Conservation (phyloP, 148 eudicot species). For the Amaranthus hypochondriacus region DNA sequence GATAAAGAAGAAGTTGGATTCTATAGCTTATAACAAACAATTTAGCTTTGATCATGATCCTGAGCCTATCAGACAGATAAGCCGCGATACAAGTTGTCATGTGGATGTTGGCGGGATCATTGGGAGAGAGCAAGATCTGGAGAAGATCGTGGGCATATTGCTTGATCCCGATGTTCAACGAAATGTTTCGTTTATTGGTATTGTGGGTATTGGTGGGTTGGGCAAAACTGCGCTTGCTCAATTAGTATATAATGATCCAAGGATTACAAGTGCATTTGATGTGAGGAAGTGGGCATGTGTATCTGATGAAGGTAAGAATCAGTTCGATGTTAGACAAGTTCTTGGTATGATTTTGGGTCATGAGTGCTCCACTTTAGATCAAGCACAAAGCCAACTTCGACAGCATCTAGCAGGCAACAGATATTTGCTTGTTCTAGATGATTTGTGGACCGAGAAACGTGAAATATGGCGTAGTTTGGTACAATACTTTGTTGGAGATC, state of each 20-base stretch:
- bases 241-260: not conserved
- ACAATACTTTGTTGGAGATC: not conserved
- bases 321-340: not conserved
- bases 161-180: not conserved
- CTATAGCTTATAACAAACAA: not conserved
- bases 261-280: not conserved
- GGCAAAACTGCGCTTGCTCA: constrained; percentile 7
- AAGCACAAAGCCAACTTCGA: constrained; percentile 3
- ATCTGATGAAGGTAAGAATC: constrained; percentile 5
- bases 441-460: constrained; percentile 3
- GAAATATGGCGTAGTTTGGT: not conserved
- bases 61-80: not conserved
- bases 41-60: not conserved
- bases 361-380: not conserved
- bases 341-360: constrained; percentile 5
- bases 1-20: not conserved
- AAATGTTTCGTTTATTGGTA: not conserved
- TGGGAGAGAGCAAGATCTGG: constrained; percentile 2
- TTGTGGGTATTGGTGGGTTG: constrained; percentile 2
- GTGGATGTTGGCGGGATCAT: not conserved
- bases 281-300: constrained; percentile 1
- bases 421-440: constrained; percentile 6
- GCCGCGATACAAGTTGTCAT: not conserved
- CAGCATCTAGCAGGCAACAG: not conserved
- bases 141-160: not conserved